Base-by-base conservation (phyloP, 169 alveolate species). In the Cystoisospora suis region DNA sequence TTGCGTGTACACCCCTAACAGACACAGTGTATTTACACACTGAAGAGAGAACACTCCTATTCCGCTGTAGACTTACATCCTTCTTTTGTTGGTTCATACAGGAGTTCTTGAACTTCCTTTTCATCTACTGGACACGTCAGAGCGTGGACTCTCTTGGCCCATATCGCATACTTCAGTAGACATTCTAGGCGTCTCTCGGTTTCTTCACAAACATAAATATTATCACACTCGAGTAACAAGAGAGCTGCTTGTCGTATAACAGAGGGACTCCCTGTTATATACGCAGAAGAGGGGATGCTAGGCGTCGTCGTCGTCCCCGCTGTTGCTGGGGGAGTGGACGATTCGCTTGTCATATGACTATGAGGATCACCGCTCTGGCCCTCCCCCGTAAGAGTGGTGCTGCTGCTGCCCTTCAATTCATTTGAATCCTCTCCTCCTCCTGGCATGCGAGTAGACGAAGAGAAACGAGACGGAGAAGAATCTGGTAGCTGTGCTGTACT, bases 171-270 rank as follows among this genome's bases (percentile, higher is more conserved):
- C 85, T 75, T 75, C 89, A 88, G 92, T 85, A 88, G 85, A 88
- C 79, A 88, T 88, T 88, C 92, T 38, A 88, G 89, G 46, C 92
- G 89, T 15, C 56, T 88, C 89, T 88, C 92, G 20, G 83, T 86
- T 34, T 75, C 89, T 42, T 69, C 45, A 75, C 92, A 88, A 85
- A 75, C 53, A 75, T 88, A 88, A 32, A 88, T 88, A 15, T 59
- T 38, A 59, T 88, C 92, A 53, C 92, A 75, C n/a, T 88, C 92
- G 83, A 88, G 92, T 88, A 88, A 85, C 83, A 88, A 61, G 77
- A 88, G 75, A n/a, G 92, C 92, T 34, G 92, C 92, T 69, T 75
- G 92, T 36, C 92, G 88, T 44, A 88, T 88, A 12, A 86, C 83
- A 42, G 70, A 61, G 40, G 92, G 87, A 88, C 92, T 88, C 61